Conservation (phyloP, 805 yeast genomes). For the Saccharomyces cerevisiae region DNA sequence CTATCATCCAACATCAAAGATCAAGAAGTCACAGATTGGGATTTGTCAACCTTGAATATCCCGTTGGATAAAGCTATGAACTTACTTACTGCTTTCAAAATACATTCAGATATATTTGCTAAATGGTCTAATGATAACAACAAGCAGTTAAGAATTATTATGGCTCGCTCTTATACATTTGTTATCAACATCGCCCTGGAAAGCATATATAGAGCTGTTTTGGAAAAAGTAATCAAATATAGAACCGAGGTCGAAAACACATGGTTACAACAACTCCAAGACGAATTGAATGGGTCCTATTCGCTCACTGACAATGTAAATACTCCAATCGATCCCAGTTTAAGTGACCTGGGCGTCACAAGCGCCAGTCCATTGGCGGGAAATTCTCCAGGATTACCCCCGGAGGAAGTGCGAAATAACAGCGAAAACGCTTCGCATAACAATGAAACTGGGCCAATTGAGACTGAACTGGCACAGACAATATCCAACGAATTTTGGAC, state of each 20-base stretch:
- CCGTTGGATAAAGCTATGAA: slow-evolving; percentile 6
- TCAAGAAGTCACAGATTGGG: slow-evolving; percentile 7
- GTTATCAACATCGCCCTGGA: slow-evolving; percentile 9
- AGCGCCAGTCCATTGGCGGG: neutral
- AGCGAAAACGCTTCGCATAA: neutral
- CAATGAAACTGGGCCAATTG: neutral
- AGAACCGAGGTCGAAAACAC: slow-evolving; percentile 13
- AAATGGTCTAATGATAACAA: slow-evolving; percentile 4
- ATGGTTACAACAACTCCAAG: slow-evolving; percentile 7
- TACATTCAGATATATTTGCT: slow-evolving; percentile 10
- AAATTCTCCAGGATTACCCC: neutral
- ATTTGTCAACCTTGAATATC: slow-evolving; percentile 5
- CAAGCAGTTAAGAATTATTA: slow-evolving; percentile 1
- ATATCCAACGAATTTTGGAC: slow-evolving; percentile 21
- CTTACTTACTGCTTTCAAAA: slow-evolving; percentile 6
- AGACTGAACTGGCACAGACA: slow-evolving; percentile 7
- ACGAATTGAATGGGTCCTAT: neutral
- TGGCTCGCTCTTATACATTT: slow-evolving; percentile 9
- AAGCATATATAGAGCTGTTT: slow-evolving; percentile 11
- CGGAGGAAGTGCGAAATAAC: neutral
- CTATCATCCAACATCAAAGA: slow-evolving; percentile 1
- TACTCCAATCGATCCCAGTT: neutral
- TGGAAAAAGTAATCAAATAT: slow-evolving; percentile 14
- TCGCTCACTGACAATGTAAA: neutral
- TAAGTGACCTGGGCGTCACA: neutral